A percentile compares a stretch with the other conserved stretches of the same genome.
These are phyloP conservation scores for Corinectria fuckeliana DNA, from an alignment of 2,329 filamentous ascomycete genomes.

Conservation along the genomic window DNA sequence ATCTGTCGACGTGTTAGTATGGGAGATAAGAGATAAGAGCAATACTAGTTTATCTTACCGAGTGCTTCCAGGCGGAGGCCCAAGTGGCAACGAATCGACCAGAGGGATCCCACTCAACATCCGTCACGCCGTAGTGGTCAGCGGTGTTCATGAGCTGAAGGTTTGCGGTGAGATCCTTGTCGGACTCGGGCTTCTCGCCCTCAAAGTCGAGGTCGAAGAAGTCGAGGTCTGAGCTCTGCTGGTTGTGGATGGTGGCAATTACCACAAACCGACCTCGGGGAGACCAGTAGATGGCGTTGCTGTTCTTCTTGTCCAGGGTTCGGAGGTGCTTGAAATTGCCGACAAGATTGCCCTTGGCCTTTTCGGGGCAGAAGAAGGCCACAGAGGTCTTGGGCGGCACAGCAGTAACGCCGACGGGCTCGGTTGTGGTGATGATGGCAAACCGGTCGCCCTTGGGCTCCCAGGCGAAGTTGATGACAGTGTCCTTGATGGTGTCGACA, in stretches of 20 bases:
- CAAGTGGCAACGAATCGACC: constrained; percentile 93
- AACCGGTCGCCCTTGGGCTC: constrained; percentile 98
- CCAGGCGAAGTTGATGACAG: constrained; percentile 99
- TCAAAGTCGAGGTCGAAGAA: constrained; percentile 99
- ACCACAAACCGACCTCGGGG: constrained; percentile 95
- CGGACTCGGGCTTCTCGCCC: constrained; percentile 89
- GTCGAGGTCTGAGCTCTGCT: constrained; percentile 93
- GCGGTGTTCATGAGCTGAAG: constrained; percentile 91
- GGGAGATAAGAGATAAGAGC: constrained; percentile 8
- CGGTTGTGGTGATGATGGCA: constrained; percentile 93
- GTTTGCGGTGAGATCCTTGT: constrained; percentile 95
- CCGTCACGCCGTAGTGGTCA: constrained; percentile 97
- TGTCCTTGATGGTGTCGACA: constrained; percentile 96
- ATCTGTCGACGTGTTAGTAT: constrained; percentile 64
- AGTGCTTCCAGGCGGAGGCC: constrained; percentile 94
- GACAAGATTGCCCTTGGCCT: constrained; percentile 78
- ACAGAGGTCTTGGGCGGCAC: constrained; percentile 94
- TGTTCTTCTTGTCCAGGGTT: constrained; percentile 98
- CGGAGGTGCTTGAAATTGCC: constrained; percentile 97
- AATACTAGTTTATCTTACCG: constrained; percentile 63
- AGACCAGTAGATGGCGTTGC: constrained; percentile 99
- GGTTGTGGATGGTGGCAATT: constrained; percentile 89
- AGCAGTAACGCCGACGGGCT: constrained; percentile 77
- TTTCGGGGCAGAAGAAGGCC: constrained; percentile 96
- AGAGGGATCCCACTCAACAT: constrained; percentile 97